Base-by-base conservation (phyloP, 305 asterid species). In the Solanum hybrid region DNA sequence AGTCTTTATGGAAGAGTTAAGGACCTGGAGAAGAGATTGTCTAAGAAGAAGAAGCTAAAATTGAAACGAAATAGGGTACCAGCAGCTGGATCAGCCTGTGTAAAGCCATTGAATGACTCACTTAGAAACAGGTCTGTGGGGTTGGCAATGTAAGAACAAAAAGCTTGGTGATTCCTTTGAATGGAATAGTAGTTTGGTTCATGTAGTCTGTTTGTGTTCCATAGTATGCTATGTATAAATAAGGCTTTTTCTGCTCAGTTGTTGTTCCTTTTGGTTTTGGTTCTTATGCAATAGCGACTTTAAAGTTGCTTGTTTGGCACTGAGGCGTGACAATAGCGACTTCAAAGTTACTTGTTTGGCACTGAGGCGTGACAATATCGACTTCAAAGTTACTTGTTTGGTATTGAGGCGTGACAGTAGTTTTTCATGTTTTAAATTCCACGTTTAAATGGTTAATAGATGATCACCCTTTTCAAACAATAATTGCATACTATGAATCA, bases 11-110 rank as follows among this genome's bases (percentile, higher is more conserved):
- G 92, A 24, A 90, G 96, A 89, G 92, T 95, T 3, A 91, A 92
- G 91, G 94, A 95, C 11, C 90, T 95, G 91, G 98, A 95, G 93
- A 95, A 89, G 93, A 93, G 77, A 60, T 79, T 94, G 8, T 77
- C 92, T 3, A 92, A 90, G 93, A 93, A 92, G 88, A 95, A 91
- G 90, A 93, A 92, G 86, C 94, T 91, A 91, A 95, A 93, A 76
- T 27, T 93, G 93, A 93, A 84, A 84, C 91, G 89, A 14, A 6
- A 36, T 24, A 88, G 73, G 32, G 31, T 38, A 5, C 36, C 90
- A 12, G 31, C 78, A 38, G 51, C 91, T 69, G 34, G 89, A 27
- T 82, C 91, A 10, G 42, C 89, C 10, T 90, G 90, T 89, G 13
- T 87, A 66, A 90, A 88, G 78, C 71, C 87, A 36, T 76, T 32